Percentiles rank a stretch among this genome's conserved stretches.
Evolutionary conservation across 768 basidiomycete species (phyloP).

Genomic region (Kwoniella botswanensis): DNA sequence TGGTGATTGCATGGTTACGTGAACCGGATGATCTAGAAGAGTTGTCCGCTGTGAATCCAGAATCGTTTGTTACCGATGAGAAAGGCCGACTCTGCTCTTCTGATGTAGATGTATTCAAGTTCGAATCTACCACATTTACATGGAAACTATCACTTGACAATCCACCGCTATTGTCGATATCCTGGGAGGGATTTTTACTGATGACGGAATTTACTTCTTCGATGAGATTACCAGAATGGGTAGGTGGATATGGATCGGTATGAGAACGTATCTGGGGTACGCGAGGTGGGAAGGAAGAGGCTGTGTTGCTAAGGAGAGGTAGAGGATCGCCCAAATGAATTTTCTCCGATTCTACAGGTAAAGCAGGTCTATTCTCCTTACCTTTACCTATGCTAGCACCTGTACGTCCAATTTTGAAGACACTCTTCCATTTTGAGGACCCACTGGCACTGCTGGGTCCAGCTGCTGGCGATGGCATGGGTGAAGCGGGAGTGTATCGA

Average conservation of each 20-base stretch:
- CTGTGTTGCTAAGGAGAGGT: slow-evolving; percentile 4
- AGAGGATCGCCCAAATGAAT: slow-evolving; percentile 15
- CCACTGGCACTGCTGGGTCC: slow-evolving; percentile 20
- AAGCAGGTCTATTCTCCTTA: slow-evolving; percentile 19
- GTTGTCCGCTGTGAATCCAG: slow-evolving; percentile 28
- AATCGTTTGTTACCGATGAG: slow-evolving; percentile 27
- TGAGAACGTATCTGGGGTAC: slow-evolving; percentile 19
- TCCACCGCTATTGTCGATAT: background rate
- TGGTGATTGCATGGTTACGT: background rate
- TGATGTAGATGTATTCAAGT: slow-evolving; percentile 15
- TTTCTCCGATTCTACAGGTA: slow-evolving; percentile 7
- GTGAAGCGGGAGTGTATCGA: slow-evolving; percentile 17
- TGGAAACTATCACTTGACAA: slow-evolving; percentile 17
- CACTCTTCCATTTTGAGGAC: slow-evolving; percentile 34
- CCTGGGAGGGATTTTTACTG: background rate
- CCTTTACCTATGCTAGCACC: slow-evolving; percentile 26
- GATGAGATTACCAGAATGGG: slow-evolving; percentile 10
- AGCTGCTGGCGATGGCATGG: slow-evolving; percentile 31
- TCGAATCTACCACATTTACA: slow-evolving; percentile 24
- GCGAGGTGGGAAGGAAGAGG: slow-evolving; percentile 5
- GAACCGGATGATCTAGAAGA: slow-evolving; percentile 46
- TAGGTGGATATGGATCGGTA: slow-evolving; percentile 25
- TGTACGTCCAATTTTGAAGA: slow-evolving; percentile 39
- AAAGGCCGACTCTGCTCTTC: slow-evolving; percentile 25
- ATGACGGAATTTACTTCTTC: slow-evolving; percentile 10